Base-by-base conservation (phyloP, 768 basidiomycete genomes). In the Mycena galopus region DNA sequence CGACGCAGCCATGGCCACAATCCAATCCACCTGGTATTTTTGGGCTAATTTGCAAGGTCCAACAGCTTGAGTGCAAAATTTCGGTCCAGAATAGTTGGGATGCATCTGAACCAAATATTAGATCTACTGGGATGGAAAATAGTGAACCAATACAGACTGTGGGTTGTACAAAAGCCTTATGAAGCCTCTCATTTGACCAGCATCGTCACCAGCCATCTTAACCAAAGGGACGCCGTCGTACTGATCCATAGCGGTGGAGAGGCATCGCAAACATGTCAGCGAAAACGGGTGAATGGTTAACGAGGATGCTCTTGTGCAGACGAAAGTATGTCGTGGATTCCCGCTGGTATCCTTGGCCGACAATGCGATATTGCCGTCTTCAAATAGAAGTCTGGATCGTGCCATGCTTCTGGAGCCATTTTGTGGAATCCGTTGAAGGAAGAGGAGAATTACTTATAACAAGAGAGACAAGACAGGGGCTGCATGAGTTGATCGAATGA, bases 11-110 rank as follows among this genome's bases (percentile, higher is more conserved):
- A 33, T 19, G 10, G 57, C 25, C 17, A 14, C n/a, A 23, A 70
- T 57, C 69, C 62, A 70, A 23, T 70, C 62, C 33, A 70, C 55
- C 32, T 64, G 53, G 23, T 70, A 70, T 37, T 70, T 70, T 30
- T 59, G 64, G 3, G 69, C 69, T 29, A 70, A 11, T n/a, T 21
- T n/a, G 25, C 39, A 8, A 63, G 61, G 12, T 35, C 47, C 44
- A 65, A 19, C 0, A 65, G 17, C 8, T 23, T 23, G 2, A 32
- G 23, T 1, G 53, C 12, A 53, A 69, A 56, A n/a, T 42, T 27
- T n/a, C 16, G 2, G 10, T 58, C 35, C 21, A 70, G 62, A 7
- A 47, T 33, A 3, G 32, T 4, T 10, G 56, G 35, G 29, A 58
- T 58, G 32, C 23, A 35, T 25, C 57, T 58, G 63, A 42, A 19